Conservation (phyloP, 768 basidiomycete species). For the Tylopilus plumbeoviolaceoides region DNA sequence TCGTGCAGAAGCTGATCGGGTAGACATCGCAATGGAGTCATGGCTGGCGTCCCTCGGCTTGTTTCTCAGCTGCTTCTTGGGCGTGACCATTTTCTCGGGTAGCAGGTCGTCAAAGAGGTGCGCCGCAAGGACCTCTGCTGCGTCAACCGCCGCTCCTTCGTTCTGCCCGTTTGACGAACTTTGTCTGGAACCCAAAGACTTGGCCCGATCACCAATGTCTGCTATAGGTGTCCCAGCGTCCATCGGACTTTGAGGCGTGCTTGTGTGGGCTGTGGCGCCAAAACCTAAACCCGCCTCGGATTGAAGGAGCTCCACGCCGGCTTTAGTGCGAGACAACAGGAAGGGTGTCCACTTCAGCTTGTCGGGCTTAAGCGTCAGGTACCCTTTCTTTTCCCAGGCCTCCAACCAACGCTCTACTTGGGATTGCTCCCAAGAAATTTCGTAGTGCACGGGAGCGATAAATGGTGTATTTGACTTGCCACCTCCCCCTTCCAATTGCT, state of each 20-base stretch:
- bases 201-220: slow-evolving; percentile 16
- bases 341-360: slow-evolving; percentile 95
- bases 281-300: slow-evolving; percentile 13
- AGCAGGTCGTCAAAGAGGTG: slow-evolving; percentile 32
- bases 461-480: slow-evolving; percentile 48
- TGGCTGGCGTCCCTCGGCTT: slow-evolving; percentile 11
- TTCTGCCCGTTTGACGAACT: slow-evolving; percentile 13
- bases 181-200: slow-evolving; percentile 13
- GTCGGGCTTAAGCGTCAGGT: slow-evolving; percentile 72
- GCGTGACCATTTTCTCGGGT: slow-evolving; percentile 10
- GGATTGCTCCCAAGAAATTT: slow-evolving; percentile 68
- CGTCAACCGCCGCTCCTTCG: slow-evolving; percentile 9
- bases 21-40: slow-evolving; percentile 17
- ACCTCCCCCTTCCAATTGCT: slow-evolving; percentile 33
- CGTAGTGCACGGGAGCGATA: slow-evolving; percentile 64
- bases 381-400: slow-evolving; percentile 75
- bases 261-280: slow-evolving; percentile 3
- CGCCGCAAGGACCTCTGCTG: slow-evolving; percentile 22
- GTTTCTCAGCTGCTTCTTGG: slow-evolving; percentile 18
- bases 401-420: slow-evolving; percentile 62
- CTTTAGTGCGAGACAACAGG: slow-evolving; percentile 51
- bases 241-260: slow-evolving; percentile 15
- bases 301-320: slow-evolving; percentile 27
- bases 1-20: slow-evolving; percentile 19
- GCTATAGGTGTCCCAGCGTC: slow-evolving; percentile 23